Base-by-base conservation (phyloP, 768 basidiomycete species). In the Leccinum barrowsii region DNA sequence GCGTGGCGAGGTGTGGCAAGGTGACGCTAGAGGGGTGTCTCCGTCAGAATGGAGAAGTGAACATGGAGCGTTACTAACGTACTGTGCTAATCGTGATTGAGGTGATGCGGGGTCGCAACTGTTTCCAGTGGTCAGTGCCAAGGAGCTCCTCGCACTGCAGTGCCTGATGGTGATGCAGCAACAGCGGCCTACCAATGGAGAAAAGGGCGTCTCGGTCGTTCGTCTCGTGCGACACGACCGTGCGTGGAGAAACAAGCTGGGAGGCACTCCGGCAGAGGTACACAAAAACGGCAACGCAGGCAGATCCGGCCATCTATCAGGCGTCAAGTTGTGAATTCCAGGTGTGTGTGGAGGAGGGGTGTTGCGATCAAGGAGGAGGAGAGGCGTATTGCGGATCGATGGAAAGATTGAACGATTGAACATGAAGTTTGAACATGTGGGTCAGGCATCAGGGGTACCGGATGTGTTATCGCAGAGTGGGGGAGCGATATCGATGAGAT, bases 401-500 rank as follows among this genome's bases (percentile, higher is more conserved):
- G 49, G 22, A 24, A 26, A 7, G 56, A 57, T 28, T 19, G 52
- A 32, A 34, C 37, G 54, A 59, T 8, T n/a, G 3, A 44, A 46
- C 21, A 13, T 22, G 19, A 28, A 28, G 28, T 28, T 28, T 28
- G 7, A 3, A 24, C 37, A 49, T 58, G 54, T 19, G 30, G n/a
- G 4, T 12, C 11, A 28, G 13, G 50, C 32, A 34, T 35, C 21
- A 34, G 50, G 50, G 32, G n/a, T 34, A 34, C 5, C 15, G 17
- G 30, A 51, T 51, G 22, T 35, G 59, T 32, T 10, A 50, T 28
- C 40, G 40, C n/a, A 11, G 4, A 19, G 56, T 7, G 21, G 11
- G 40, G 49, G 46, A 44, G 58, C 58, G 46, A 47, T 55, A 69
- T 68, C 68, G 68, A 70, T 69, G 59, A 47, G 57, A 62, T 58